Evolutionary conservation across 768 basidiomycete genomes (phyloP).

Genomic region (Neoboletus brunneissimus): DNA sequence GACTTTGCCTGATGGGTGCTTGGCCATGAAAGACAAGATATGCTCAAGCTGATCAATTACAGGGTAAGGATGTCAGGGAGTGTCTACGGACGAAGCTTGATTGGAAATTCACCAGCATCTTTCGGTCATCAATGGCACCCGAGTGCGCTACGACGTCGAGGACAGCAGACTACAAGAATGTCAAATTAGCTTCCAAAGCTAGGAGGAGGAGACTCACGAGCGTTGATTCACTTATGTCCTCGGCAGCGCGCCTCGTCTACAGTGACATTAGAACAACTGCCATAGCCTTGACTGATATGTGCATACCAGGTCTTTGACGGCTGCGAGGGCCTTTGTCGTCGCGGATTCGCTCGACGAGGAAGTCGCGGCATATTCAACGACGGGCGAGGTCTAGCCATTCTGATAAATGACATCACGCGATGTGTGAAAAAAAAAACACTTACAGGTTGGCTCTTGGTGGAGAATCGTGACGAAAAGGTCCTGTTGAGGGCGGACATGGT

Average conservation of each 20-base stretch:
- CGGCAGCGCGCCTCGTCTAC: conserved; percentile 30
- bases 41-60: conserved; percentile 59
- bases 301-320: conserved; percentile 31
- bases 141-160: conserved; percentile 60
- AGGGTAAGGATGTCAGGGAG: not conserved
- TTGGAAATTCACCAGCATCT: conserved; percentile 57
- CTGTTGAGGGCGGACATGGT: conserved; percentile 30
- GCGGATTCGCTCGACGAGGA: conserved; percentile 14
- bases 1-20: conserved; percentile 46
- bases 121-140: conserved; percentile 71
- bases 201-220: conserved; percentile 12
- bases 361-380: conserved; percentile 4
- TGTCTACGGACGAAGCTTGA: not conserved
- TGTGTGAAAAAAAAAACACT: conserved; percentile 1
- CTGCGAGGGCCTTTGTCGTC: conserved; percentile 24
- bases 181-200: not conserved
- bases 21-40: conserved; percentile 58
- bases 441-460: conserved; percentile 27
- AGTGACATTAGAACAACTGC: not conserved
- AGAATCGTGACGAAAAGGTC: conserved; percentile 31
- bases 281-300: not conserved
- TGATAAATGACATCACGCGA: not conserved
- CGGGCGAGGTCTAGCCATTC: conserved; percentile 14
- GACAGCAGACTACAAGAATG: conserved; percentile 45
- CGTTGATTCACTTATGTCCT: conserved; percentile 30